Conservation (phyloP, 2,329 filamentous ascomycete genomes). For the Phoma sp. region DNA sequence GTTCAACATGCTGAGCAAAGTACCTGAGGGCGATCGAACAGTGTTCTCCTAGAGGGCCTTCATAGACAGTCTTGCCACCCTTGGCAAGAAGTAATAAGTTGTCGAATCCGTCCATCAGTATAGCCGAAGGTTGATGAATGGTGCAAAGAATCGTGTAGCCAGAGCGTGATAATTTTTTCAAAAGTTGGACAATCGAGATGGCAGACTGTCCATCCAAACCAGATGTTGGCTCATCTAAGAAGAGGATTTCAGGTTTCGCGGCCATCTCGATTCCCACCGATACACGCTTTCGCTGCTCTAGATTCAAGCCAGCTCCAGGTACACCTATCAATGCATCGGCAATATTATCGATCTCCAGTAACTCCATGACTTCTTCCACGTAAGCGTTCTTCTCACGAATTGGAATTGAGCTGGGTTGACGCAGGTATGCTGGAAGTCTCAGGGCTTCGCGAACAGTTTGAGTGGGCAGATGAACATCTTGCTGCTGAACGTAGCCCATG, state of each 20-base stretch:
- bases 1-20: conserved; percentile 57
- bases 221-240: conserved; percentile 70
- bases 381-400: conserved; percentile 30
- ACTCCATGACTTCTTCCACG: conserved; percentile 32
- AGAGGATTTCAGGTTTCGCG: conserved; percentile 25
- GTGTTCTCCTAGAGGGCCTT: conserved; percentile 77
- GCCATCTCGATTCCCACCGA: conserved; percentile 60
- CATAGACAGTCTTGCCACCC: conserved; percentile 70
- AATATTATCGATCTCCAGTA: conserved; percentile 30
- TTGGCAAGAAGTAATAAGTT: conserved; percentile 72
- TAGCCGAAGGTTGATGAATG: conserved; percentile 90
- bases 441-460: conserved; percentile 37
- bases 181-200: conserved; percentile 82
- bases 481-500: conserved; percentile 40
- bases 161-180: conserved; percentile 82
- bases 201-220: conserved; percentile 83
- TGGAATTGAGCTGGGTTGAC: conserved; percentile 25
- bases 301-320: conserved; percentile 28
- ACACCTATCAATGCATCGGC: conserved; percentile 19
- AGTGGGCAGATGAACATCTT: conserved; percentile 33
- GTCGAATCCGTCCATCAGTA: conserved; percentile 88
- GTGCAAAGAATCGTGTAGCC: conserved; percentile 85
- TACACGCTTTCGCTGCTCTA: conserved; percentile 67
- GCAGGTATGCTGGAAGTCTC: conserved; percentile 34
- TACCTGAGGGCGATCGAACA: conserved; percentile 66